Base-by-base conservation (phyloP, 2,329 filamentous ascomycete species). In the Aspergillus sp. region DNA sequence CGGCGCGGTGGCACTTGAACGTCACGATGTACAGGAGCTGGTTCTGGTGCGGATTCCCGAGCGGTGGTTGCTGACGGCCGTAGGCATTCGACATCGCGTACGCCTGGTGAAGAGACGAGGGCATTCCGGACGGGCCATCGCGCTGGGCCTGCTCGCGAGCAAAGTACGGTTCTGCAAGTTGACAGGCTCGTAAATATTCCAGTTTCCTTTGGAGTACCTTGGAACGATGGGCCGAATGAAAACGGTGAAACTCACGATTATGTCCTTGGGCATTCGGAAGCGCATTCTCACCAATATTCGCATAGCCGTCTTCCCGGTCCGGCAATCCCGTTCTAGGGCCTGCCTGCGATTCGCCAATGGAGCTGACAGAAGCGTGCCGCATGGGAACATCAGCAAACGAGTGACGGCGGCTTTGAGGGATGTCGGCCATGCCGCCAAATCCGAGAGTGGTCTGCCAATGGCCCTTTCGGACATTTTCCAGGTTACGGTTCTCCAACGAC, bases 1-100 rank as follows among this genome's bases (percentile, higher is more conserved):
- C 91, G 24, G 89, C 88, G 40, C 91, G 76, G 22, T 85, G 86
- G 56, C 88, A 95, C 61, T 98, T 98, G 74, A 98, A 98, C 5
- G 89, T 77, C 11, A 98, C 89, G 33, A 98, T 81, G 57, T 89
- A 89, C 26, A 61, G 39, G 33, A 58, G 57, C 48, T 63, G 63
- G 39, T 58, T 63, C 39, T 55, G 63, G 37, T 56, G 63, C 19
- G 49, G 48, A 36, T 58, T 59, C 8, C 48, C 50, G 32, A 57
- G 44, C 25, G 48, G 53, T 29, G 52, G 50, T 34, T 58, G 56
- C 27, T 58, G 59, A 24, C 59, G 60, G 13, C 56, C 54, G 40
- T 57, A 63, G 7, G 52, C 45, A 29, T 52, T 49, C 29, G 57
- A 51, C 49, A 61, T 55, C 6, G 55, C 49, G 37, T 62, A 64